A percentile compares a stretch with the other conserved stretches of the same genome.
Conservation (phyloP, 441 rosid species). For the Gossypium schwendimanii region DNA sequence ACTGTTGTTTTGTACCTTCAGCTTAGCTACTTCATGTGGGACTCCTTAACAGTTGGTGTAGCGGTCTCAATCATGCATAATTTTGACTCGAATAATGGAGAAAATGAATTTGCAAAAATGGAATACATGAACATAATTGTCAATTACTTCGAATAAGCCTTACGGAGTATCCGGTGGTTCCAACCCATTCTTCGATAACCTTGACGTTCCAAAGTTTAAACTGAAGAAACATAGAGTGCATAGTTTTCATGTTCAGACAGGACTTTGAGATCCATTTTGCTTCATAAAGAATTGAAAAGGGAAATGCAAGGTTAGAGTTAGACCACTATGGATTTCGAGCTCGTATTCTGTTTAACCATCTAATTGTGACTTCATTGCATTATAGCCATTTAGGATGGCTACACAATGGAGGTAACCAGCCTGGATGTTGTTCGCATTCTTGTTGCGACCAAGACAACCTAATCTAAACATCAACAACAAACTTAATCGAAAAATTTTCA, state of each 20-base stretch:
- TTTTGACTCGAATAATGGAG: constrained; percentile 24
- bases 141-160: constrained; percentile 9
- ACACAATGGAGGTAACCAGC: constrained; percentile 54
- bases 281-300: constrained; percentile 41
- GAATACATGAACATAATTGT: constrained; percentile 76
- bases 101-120: constrained; percentile 79
- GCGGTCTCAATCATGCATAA: constrained; percentile 64
- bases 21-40: constrained; percentile 92
- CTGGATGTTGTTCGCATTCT: constrained; percentile 60
- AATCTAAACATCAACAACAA: constrained; percentile 31
- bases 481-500: constrained; percentile 53
- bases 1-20: neutral
- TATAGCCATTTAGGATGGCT: constrained; percentile 56
- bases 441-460: constrained; percentile 68
- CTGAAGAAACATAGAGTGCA: constrained; percentile 39
- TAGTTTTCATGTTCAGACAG: constrained; percentile 20
- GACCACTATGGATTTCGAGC: neutral
- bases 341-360: constrained; percentile 5
- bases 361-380: neutral
- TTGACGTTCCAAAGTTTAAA: constrained; percentile 47
- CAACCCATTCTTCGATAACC: constrained; percentile 61
- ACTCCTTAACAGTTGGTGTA: constrained; percentile 67
- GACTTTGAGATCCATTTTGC: constrained; percentile 62
- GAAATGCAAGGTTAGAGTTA: constrained; percentile 48
- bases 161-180: constrained; percentile 61